Conservation (phyloP, 23 red algal species). For the Cyanidioschyzon merolae region DNA sequence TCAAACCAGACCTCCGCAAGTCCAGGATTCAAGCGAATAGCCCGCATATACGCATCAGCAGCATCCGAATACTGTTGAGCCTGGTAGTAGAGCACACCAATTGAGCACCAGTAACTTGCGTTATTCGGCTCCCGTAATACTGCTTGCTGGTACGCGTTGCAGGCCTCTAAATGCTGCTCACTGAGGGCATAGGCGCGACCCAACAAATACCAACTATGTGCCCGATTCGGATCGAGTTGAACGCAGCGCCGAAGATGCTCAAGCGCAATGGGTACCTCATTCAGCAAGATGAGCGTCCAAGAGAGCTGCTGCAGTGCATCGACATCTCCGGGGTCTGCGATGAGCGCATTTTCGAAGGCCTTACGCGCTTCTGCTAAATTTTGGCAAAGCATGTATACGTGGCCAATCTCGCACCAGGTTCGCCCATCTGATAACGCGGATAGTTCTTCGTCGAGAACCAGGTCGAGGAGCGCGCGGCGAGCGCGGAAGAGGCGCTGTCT, state of each 20-base stretch:
- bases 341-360: slow-evolving; percentile 62
- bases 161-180: slow-evolving; percentile 61
- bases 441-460: not conserved
- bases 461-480: slow-evolving; percentile 20
- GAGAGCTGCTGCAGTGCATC: slow-evolving; percentile 83
- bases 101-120: slow-evolving; percentile 90
- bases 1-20: slow-evolving; percentile 92
- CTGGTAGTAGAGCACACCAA: slow-evolving; percentile 84
- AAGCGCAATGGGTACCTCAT: slow-evolving; percentile 33
- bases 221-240: slow-evolving; percentile 48
- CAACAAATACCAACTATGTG: slow-evolving; percentile 90
- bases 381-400: slow-evolving; percentile 48
- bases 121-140: slow-evolving; percentile 61
- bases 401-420: slow-evolving; percentile 83
- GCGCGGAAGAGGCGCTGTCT: slow-evolving; percentile 41
- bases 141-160: slow-evolving; percentile 84
- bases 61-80: slow-evolving; percentile 83
- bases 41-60: slow-evolving; percentile 80
- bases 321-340: slow-evolving; percentile 65
- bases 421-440: slow-evolving; percentile 30
- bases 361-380: slow-evolving; percentile 45
- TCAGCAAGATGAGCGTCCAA: slow-evolving; percentile 60
- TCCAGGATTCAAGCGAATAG: slow-evolving; percentile 63
- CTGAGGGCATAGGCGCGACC: slow-evolving; percentile 61
- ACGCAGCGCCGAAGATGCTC: slow-evolving; percentile 37